Evolutionary conservation across 164 flowering plant species (phyloP), one percentile per base, ranked within the genome.

Genomic region (Pachysandra terminalis): DNA sequence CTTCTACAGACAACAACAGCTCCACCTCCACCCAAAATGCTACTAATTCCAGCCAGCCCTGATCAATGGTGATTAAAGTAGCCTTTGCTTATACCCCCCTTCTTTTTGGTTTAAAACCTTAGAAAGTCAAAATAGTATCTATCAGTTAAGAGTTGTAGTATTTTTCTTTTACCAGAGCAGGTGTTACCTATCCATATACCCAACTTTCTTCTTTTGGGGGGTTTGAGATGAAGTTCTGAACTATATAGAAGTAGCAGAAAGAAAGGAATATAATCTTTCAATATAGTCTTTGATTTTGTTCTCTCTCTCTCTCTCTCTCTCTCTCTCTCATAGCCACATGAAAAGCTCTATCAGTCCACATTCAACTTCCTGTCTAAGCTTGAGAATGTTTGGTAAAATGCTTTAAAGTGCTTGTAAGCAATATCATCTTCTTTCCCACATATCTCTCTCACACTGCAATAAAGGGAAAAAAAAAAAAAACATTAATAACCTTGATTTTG

Each of bases 381-480:
- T 22, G 96, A 90, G 76, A 94, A 91, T 28, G 86, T 80, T 69
- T 81, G 74, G 68, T 85, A 93, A 71, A 89, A 93, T 37, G 97
- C 96, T 78, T 85, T 89, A 80, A 92, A 92, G 81, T 90, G 90
- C 81, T 78, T 84, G 86, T 90, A 91, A 61, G 94, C 96, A 61
- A 80, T 84, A 76, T 91, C 94, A 71, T 93, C 98, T n/a, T n/a
- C n/a, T 75, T 83, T 91, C 40, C 94, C 96, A 67, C 98, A 92
- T 68, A 91, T 77, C 73, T 93, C 98, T 73, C 96, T 81, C 54
- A 87, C 85, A 77, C 96, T 90, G 93, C 84, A 80, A 51, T 35
- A 60, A 41, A 64, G 2, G 57, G 26, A 59, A 48, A 68, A 68
- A n/a, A n/a, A n/a, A n/a, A n/a, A n/a, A n/a, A n/a, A n/a, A n/a